Evolutionary conservation across 2,329 filamentous ascomycete species (phyloP).

Genomic region (Fusarium longipes): DNA sequence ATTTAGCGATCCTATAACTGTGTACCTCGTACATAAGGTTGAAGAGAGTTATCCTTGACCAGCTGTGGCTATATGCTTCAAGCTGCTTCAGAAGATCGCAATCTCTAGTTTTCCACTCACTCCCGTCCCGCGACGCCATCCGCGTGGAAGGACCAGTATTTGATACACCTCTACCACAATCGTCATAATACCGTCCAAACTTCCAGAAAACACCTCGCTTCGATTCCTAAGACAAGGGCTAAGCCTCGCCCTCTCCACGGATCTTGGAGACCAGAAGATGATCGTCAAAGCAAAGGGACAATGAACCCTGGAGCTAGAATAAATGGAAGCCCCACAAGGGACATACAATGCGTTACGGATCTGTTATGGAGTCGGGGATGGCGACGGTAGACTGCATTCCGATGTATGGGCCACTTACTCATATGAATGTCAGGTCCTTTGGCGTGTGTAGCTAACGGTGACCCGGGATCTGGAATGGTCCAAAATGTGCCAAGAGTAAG

Average conservation of each 20-base stretch:
- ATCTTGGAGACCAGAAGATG: background rate
- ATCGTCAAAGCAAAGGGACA: background rate
- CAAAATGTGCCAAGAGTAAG: background rate
- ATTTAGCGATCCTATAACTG: too few relatives aligned
- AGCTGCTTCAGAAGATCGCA: background rate
- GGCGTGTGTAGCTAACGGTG: background rate
- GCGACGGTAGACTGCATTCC: slow-evolving; percentile 20
- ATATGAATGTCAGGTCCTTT: background rate
- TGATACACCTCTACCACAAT: background rate
- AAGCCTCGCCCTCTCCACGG: background rate
- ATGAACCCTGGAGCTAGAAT: background rate
- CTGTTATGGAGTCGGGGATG: slow-evolving; percentile 23
- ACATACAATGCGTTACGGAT: slow-evolving; percentile 6
- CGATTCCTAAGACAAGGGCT: background rate
- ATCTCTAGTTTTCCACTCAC: background rate
- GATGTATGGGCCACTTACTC: background rate
- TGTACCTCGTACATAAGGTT: background rate
- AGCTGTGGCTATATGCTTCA: background rate
- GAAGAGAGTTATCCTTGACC: background rate
- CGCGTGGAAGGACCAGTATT: background rate
- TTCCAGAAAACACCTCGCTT: background rate
- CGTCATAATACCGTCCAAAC: background rate
- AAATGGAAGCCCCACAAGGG: background rate
- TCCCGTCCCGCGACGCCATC: background rate
- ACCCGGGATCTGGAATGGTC: background rate